Evolutionary conservation across 345 rosid species (phyloP), one percentile per base, ranked within the genome.

Genomic region (Lepidium aucheri): DNA sequence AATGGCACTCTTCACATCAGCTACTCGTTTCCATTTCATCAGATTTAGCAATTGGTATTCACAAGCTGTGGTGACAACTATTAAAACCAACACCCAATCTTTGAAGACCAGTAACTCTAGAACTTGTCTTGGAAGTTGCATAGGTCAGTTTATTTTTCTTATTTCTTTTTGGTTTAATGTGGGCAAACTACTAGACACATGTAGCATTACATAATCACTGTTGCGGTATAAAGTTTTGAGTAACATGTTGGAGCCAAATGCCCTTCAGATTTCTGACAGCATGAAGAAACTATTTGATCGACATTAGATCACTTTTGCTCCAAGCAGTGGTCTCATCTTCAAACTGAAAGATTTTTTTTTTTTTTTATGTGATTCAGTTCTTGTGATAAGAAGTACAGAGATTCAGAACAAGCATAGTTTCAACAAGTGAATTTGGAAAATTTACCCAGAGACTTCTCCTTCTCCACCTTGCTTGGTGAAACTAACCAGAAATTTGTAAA

Each of bases 21-120:
- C 59, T 53, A 41, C 77, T 74, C 1, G 68, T 74, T 40, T 74
- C 77, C 40, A 74, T 74, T 64, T 74, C 77, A 36, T 67, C 77
- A 45, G 77, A 74, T 61, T 36, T 67, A 56, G 68, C 51, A 20
- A 67, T 74, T 32, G 77, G 77, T 53, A 53, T 74, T 16, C 77
- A 74, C 73, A 61, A 74, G 40, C 50, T 74, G 4, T 67, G 68
- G 73, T 67, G 67, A 73, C 15, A 71, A 5, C 13, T 49, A 40
- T 22, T 53, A 33, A 20, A 44, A 20, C 40, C 17, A 50, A 32
- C 41, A 20, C 74, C 60, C 22, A 42, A 12, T 32, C 9, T 11
- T 49, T 38, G 62, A 22, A 54, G 30, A 42, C 43, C 30, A 34
- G 15, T 34, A 35, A 53, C 59, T 34, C 5, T 5, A 33, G 41